Base-by-base conservation (phyloP, 169 alveolate species). In the Plasmodium blacklocki region DNA sequence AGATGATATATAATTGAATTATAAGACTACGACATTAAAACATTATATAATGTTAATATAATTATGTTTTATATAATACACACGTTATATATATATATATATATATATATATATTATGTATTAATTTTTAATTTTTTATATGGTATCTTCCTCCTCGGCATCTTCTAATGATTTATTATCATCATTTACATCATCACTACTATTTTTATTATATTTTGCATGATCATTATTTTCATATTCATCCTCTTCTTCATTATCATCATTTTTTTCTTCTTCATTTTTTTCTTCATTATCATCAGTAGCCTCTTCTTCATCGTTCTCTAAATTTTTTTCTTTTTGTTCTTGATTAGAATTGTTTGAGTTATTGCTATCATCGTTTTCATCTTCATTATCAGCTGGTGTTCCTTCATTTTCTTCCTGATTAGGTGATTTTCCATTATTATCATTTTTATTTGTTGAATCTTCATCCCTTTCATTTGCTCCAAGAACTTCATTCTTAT, bases 211-310 rank as follows among this genome's bases (percentile, higher is more conserved):
- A 7, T 64, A 49, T 19, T 66, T 50, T 0, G 23, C 39, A 9
- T 80, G 54, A 0, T 12, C 59, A 3, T 62, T 26, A 14, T 52
- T 78, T 45, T 26, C 76, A 2, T 76, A 74, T 52, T 60, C 54
- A 5, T 18, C 62, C 5, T 52, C 80, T 80, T 66, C 90, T 4
- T 60, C 72, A 45, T 67, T 71, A 2, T 80, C 72, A 15, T 68
- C 83, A 21, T 80, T 39, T 11, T n/a, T 68, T 8, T 83, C 85
- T 50, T 56, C 62, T 19, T 70, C 49, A 7, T 73, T 52, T 8
- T 18, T 32, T 62, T 68, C 60, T 45, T 70, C 32, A 12, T 70
- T 29, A 18, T 23, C 62, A 11, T 64, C 56, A 19, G 23, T 21
- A 9, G 29, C 74, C 4, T n/a, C 56, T 66, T 66, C 73, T 26